These are phyloP conservation scores for Thermothielavioides terrestris DNA, from an alignment of 495 filamentous ascomycete genomes.

Conservation along the genomic window DNA sequence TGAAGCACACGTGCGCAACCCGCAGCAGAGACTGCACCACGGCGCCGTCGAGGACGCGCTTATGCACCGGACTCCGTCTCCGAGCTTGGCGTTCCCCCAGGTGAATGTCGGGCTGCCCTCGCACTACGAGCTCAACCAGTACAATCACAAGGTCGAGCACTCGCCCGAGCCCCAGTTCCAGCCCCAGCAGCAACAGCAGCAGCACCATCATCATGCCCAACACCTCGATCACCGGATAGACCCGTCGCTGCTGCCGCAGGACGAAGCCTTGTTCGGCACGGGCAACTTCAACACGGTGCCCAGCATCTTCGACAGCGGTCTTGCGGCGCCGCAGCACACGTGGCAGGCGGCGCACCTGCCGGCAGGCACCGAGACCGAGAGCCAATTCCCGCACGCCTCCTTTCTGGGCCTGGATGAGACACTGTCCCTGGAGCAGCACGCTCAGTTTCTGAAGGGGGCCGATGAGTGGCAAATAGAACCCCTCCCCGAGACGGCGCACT, in stretches of 20 bases:
- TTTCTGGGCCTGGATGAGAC: conserved; percentile 19
- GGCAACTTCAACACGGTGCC: conserved; percentile 9
- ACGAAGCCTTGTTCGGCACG: conserved; percentile 10
- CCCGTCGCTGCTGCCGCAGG: conserved; percentile 17
- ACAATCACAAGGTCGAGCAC: conserved; percentile 8
- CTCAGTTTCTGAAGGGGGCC: conserved; percentile 13
- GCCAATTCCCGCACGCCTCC: conserved; percentile 15
- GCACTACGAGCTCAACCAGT: conserved; percentile 16
- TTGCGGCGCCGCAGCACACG: conserved; percentile 3
- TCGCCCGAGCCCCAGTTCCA: conserved; percentile 6
- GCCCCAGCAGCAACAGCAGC: conserved; percentile 2
- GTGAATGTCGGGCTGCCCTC: conserved; percentile 4
- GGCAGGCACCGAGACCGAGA: conserved; percentile 12
- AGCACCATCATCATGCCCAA: conserved; percentile 1
- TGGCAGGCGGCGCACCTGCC: conserved; percentile 17
- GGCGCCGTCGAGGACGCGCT: conserved; percentile 45
- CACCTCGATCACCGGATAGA: conserved; percentile 25
- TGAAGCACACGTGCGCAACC: conserved; percentile 44
- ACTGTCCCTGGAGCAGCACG: conserved; percentile 18
- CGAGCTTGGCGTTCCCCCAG: conserved; percentile 26
- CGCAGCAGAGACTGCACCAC: conserved; percentile 27
- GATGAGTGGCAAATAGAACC: conserved; percentile 28
- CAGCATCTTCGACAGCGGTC: conserved; percentile 6
- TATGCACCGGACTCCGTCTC: conserved; percentile 39
- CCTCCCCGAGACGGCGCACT: conserved; percentile 19